These are phyloP conservation scores for Lipomyces japonicus DNA, from an alignment of 805 yeast genomes.

Conservation along the genomic window DNA sequence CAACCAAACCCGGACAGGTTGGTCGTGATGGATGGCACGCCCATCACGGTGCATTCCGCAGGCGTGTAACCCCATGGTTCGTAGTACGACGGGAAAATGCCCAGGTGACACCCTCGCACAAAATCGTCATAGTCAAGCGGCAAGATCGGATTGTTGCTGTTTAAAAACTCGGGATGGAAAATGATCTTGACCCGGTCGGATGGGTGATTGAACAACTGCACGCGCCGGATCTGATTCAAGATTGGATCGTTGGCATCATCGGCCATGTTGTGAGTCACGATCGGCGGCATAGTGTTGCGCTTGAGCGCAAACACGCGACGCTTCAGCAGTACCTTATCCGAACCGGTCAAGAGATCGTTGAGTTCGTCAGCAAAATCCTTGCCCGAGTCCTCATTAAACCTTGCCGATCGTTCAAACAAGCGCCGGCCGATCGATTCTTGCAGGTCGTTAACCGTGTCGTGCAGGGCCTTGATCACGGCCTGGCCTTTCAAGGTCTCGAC, in stretches of 20 bases:
- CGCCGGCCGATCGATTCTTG: constrained; percentile 82
- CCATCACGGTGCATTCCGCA: constrained; percentile 99
- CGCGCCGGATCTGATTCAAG: constrained; percentile 84
- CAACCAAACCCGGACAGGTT: constrained; percentile 96
- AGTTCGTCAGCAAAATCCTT: constrained; percentile 65
- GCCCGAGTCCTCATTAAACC: constrained; percentile 49
- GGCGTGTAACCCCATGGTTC: constrained; percentile 99
- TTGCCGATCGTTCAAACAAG: constrained; percentile 84
- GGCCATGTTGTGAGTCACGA: constrained; percentile 94
- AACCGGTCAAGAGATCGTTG: constrained; percentile 77
- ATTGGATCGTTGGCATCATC: constrained; percentile 91
- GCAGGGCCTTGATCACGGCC: constrained; percentile 89
- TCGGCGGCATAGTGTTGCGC: constrained; percentile 85
- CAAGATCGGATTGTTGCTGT: constrained; percentile 89
- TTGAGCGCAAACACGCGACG: constrained; percentile 91
- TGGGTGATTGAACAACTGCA: constrained; percentile 82
- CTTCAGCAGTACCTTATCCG: constrained; percentile 84
- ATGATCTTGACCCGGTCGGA: constrained; percentile 90
- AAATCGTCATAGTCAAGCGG: constrained; percentile 95
- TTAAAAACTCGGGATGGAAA: constrained; percentile 96
- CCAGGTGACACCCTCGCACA: constrained; percentile 96
- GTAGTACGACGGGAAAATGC: constrained; percentile 96
- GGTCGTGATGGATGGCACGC: constrained; percentile 95
- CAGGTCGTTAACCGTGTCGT: constrained; percentile 81
- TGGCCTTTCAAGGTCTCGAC: constrained; percentile 95